A percentile compares a stretch with the other conserved stretches of the same genome.
Evolutionary conservation across 2,329 filamentous ascomycete genomes (phyloP).

Genomic region (Claviceps paspali): DNA sequence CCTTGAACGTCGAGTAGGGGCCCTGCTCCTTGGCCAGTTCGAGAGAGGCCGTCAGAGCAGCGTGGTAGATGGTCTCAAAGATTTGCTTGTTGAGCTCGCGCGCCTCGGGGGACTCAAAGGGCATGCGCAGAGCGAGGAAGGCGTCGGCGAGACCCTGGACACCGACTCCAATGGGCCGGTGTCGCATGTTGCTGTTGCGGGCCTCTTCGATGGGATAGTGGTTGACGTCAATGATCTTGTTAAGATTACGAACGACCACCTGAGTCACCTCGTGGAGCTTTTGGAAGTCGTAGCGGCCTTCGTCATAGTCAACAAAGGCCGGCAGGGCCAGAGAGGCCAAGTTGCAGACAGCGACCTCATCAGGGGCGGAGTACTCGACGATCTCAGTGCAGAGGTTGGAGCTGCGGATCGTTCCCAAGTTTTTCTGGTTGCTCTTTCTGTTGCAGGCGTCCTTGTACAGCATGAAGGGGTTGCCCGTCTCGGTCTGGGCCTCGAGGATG

Average conservation of each 20-base stretch:
- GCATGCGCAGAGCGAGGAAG: slow-evolving; percentile 90
- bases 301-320: slow-evolving; percentile 73
- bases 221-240: slow-evolving; percentile 97
- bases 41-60: slow-evolving; percentile 75
- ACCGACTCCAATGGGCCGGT: slow-evolving; percentile 89
- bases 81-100: slow-evolving; percentile 93
- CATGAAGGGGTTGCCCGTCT: slow-evolving; percentile 99
- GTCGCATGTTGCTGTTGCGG: slow-evolving; percentile 89
- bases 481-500: slow-evolving; percentile 93
- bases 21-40: slow-evolving; percentile 74
- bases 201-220: slow-evolving; percentile 96
- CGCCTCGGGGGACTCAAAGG: slow-evolving; percentile 92
- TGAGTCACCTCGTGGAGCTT: slow-evolving; percentile 91
- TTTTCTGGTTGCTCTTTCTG: slow-evolving; percentile 99
- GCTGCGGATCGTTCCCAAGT: slow-evolving; percentile 93
- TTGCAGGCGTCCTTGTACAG: slow-evolving; percentile 98
- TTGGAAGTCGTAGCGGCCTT: slow-evolving; percentile 82
- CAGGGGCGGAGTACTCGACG: slow-evolving; percentile 89
- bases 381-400: slow-evolving; percentile 99
- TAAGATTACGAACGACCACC: slow-evolving; percentile 86
- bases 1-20: slow-evolving; percentile 78
- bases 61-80: slow-evolving; percentile 99
- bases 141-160: slow-evolving; percentile 96
- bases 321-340: slow-evolving; percentile 87
- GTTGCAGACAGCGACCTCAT: slow-evolving; percentile 98